Evolutionary conservation across 805 yeast genomes (phyloP), one percentile per base, ranked within the genome.

Genomic region (Zygosaccharomyces kombuchaensis): DNA sequence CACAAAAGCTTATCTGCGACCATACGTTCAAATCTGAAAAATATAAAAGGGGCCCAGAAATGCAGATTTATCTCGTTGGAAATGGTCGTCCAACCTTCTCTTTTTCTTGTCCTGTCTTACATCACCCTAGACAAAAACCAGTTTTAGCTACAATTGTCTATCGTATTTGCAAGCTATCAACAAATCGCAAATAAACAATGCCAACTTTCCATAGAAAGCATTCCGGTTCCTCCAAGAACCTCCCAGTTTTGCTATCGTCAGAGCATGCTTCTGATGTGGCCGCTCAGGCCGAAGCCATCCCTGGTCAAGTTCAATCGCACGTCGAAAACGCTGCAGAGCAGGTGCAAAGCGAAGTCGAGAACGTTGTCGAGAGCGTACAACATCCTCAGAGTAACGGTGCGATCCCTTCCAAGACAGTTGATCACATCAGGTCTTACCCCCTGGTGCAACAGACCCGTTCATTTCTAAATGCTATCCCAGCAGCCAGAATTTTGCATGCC

Each of bases 361-460:
- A 37, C 17, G 34, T 37, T 31, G 19, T 19, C 17, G 34, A 37
- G 6, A 9, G 23, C 21, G 34, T 26, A 4, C 36, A 40, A 25
- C n/a, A 40, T 14, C 40, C 44, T 12, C 41, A 35, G 8, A 34
- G 23, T 8, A 36, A 37, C 9, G 25, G 21, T 14, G 31, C 41
- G 7, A 46, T 49, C 27, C 53, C 53, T 9, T 36, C 64, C 9
- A 71, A 63, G 43, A 61, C 71, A 8, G 59, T 69, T 47, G 56
- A 68, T 2, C 82, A 75, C 55, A 52, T 78, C 27, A 66, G 67
- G 47, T 57, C 67, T 5, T 79, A 76, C 50, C 82, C 84, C 2
- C 57, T 78, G 47, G 73, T 74, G 9, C 66, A 64, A 49, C 70
- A 73, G 47, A 69, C 75, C 4, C 60, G 60, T 25, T 68, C 65